Evolutionary conservation across 768 basidiomycete genomes (phyloP), one percentile per base, ranked within the genome.

Genomic region (Suillus spraguei): DNA sequence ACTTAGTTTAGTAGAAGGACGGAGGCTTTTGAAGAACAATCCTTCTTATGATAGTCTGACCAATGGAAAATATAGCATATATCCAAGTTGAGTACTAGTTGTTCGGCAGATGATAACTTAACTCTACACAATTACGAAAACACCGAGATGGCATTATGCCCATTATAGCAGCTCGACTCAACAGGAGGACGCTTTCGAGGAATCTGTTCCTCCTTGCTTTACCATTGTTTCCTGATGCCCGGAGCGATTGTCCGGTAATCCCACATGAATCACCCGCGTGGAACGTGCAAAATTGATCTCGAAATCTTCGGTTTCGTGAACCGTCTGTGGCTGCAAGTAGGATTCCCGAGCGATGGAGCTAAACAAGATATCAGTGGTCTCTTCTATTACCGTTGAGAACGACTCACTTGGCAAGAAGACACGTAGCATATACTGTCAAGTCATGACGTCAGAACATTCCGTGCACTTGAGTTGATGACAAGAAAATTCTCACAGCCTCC

Each of bases 281-380:
- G 20, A 28, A 20, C 24, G 24, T 39, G 24, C 24, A 41, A 41
- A 58, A 28, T 16, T 13, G 24, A 58, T 58, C 17, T 17, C 10
- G 22, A 38, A 20, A 39, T 28, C 20, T 0, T 28, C 39, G 17
- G 38, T 0, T 39, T 41, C 38, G 16, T 41, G 56, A 6, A 7
- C 1, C 28, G 38, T 41, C 6, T 28, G 56, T 20, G 59, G 50
- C 42, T 35, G 16, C 39, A 76, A 63, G 36, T 73, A 76, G 20
- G 74, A 76, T 28, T 68, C 66, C 35, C 69, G 74, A 47, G 73
- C 69, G 64, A 74, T 63, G 4, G 72, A 63, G 39, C 74, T 74
- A n/a, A 44, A 5, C 0, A 17, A 42, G 1, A 52, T 46, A 13
- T 72, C 52, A 66, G 44, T 28, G 6, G 17, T 5, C 5, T 32